Base-by-base conservation (phyloP, 1,284 basidiomycete species). In the Schizophyllum commune region DNA sequence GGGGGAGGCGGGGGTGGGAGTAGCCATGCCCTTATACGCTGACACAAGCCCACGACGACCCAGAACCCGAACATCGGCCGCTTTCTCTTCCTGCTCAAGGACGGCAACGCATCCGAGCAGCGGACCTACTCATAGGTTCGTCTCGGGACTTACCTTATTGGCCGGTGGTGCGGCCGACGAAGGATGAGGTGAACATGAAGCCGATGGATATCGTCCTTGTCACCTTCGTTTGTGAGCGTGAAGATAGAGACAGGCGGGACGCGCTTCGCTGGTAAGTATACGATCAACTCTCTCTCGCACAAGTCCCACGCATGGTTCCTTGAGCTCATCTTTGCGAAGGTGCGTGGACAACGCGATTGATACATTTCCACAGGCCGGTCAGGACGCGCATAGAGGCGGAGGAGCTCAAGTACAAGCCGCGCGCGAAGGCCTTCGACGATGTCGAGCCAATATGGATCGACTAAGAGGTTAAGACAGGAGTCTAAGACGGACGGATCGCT, bases 221-320 rank as follows among this genome's bases (percentile, higher is more conserved):
- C 27, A 27, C 5, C 27, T 27, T 27, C 27, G 27, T 32, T 62
- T 56, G 4, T 56, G 58, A 21, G 56, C 32, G 83, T 84, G 68
- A 78, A 80, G 65, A 74, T 80, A 54, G 75, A 81, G 83, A 85
- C 32, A 69, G 80, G 13, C 68, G 69, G 34, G 85, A 86, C 65
- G 78, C 81, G 15, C 65, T 83, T 76, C 77, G 39, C 78, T 78
- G 0, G n/a, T n/a, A n/a, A n/a, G 71, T 81, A 9, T 83, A 83
- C 66, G 85, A 86, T 64, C 77, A 84, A 66, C 74, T 87, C 27
- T 63, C n/a, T n/a, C n/a, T n/a, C 68, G 19, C 56, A 79, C 20
- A 64, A 69, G 53, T 74, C 70, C 63, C 58, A 56, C 22, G 86
- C 85, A 84, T 85, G 84, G 84, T 60, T 81, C 33, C 70, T 86